Conservation (phyloP, 805 yeast species). For the Grigorovia yakushimaensis region DNA sequence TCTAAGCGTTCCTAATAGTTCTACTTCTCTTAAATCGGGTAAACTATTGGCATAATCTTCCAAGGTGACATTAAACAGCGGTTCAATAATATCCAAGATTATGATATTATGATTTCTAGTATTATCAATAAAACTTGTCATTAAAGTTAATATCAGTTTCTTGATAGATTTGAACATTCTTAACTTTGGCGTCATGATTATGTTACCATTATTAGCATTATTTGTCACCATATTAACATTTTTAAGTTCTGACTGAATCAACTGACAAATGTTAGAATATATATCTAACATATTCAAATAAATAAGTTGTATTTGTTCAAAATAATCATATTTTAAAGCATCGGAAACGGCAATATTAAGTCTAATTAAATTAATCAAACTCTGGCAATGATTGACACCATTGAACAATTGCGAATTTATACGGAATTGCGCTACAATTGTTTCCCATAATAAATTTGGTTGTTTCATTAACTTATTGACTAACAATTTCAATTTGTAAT, state of each 20-base stretch:
- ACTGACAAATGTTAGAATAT: conserved; percentile 71
- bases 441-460: conserved; percentile 88
- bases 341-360: conserved; percentile 89
- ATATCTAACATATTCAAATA: conserved; percentile 80
- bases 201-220: conserved; percentile 1
- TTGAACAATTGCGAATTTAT: conserved; percentile 65
- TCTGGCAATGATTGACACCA: conserved; percentile 71
- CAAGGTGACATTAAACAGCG: conserved; percentile 67
- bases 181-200: conserved; percentile 59
- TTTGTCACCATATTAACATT: conserved; percentile 80
- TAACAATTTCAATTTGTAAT: conserved; percentile 54
- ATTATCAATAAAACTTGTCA: conserved; percentile 75
- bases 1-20: conserved; percentile 87
- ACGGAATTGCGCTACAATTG: conserved; percentile 69
- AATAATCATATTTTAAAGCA: conserved; percentile 82
- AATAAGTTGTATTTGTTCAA: conserved; percentile 70
- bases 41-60: conserved; percentile 78
- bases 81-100: conserved; percentile 66
- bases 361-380: conserved; percentile 81
- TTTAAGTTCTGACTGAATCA: conserved; percentile 70
- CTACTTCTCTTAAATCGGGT: conserved; percentile 93
- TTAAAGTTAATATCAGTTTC: conserved; percentile 76
- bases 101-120: conserved; percentile 76
- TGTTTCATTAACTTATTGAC: conserved; percentile 68
- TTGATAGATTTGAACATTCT: conserved; percentile 88